Evolutionary conservation across 1,284 basidiomycete species (phyloP).

Genomic region (Leccinum subrobustum): DNA sequence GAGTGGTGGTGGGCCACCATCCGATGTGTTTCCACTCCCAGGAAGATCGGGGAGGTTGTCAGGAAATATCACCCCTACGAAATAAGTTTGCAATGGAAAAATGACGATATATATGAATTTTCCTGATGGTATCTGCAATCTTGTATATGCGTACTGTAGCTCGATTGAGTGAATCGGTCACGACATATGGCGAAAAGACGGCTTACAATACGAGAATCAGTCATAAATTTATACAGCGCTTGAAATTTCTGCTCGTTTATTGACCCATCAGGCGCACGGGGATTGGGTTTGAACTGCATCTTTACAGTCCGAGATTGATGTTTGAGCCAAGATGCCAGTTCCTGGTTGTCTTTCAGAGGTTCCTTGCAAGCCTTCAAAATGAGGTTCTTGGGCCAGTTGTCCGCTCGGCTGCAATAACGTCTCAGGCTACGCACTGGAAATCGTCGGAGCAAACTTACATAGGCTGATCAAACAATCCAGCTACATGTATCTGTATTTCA

Average conservation of each 20-base stretch:
- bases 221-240: slow-evolving; percentile 42
- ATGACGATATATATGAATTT: slow-evolving; percentile 48
- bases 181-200: slow-evolving; percentile 7
- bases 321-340: slow-evolving; percentile 52
- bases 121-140: slow-evolving; percentile 51
- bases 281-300: slow-evolving; percentile 33
- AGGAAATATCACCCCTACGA: slow-evolving; percentile 53
- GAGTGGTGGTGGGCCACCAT: background rate
- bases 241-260: slow-evolving; percentile 42
- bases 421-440: slow-evolving; percentile 4
- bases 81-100: slow-evolving; percentile 37
- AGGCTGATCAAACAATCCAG: slow-evolving; percentile 23
- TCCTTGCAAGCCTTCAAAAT: slow-evolving; percentile 44
- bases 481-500: slow-evolving; percentile 46
- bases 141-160: slow-evolving; percentile 52
- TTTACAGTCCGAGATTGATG: slow-evolving; percentile 34
- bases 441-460: background rate
- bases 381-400: slow-evolving; percentile 55
- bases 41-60: slow-evolving; percentile 56
- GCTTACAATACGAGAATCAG: slow-evolving; percentile 44
- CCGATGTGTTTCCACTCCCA: slow-evolving; percentile 22
- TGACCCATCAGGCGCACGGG: slow-evolving; percentile 27
- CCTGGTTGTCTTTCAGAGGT: slow-evolving; percentile 37
- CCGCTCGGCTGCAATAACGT: slow-evolving; percentile 39
- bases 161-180: slow-evolving; percentile 11